Evolutionary conservation across 306 rosid species (phyloP).

Genomic region (Vachellia collinsii): DNA sequence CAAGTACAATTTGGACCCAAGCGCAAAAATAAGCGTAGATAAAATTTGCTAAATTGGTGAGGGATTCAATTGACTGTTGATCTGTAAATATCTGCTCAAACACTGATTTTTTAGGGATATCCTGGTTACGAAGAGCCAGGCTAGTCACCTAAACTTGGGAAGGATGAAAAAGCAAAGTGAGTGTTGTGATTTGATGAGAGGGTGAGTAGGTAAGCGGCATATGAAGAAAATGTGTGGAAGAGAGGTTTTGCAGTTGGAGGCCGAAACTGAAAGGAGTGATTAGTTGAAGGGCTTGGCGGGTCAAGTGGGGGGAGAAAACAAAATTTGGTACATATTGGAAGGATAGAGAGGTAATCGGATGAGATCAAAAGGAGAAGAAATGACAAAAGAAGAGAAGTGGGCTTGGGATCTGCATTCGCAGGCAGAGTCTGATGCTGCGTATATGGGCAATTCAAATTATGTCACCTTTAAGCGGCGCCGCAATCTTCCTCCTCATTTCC

Average conservation of each 20-base stretch:
- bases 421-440: no score
- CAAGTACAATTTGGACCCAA: neutral
- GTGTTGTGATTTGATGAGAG: neutral
- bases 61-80: no score
- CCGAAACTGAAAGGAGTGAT: neutral
- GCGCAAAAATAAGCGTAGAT: neutral
- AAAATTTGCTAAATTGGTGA: neutral
- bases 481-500: neutral
- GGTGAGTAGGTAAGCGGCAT: neutral
- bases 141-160: no score
- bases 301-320: neutral
- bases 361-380: neutral
- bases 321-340: neutral
- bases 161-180: neutral
- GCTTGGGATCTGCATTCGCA: neutral
- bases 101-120: no score
- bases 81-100: no score
- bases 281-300: neutral
- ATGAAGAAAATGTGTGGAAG: neutral
- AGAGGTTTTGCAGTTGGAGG: neutral
- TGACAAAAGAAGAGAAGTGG: neutral
- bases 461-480: neutral
- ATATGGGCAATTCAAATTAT: neutral
- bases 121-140: no score
- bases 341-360: neutral